Conservation (phyloP, 495 filamentous ascomycete genomes). For the Clavariopsis aquatica region DNA sequence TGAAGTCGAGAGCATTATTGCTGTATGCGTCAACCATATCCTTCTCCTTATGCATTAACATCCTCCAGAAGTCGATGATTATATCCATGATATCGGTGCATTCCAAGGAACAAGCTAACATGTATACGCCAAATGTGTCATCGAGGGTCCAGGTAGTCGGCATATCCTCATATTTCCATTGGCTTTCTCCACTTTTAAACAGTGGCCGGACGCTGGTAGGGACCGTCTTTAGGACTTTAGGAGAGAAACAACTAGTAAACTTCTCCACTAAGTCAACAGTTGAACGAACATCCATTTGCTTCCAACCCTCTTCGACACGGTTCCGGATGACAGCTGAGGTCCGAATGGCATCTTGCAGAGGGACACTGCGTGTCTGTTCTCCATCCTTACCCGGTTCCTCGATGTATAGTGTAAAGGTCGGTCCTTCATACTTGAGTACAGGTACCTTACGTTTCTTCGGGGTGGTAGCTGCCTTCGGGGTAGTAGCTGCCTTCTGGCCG, state of each 20-base stretch:
- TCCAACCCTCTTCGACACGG: too few relatives aligned
- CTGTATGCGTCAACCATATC: neutral
- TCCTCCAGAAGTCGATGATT: neutral
- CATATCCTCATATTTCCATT: too few relatives aligned
- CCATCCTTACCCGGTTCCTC: too few relatives aligned
- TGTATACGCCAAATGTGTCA: neutral
- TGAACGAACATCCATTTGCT: too few relatives aligned
- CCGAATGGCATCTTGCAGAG: neutral
- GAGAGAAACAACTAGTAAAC: too few relatives aligned
- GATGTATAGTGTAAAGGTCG: neutral
- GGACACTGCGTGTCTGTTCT: neutral
- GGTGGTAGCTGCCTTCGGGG: neutral
- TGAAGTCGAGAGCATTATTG: neutral
- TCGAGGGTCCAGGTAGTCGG: neutral
- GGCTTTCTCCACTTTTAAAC: too few relatives aligned
- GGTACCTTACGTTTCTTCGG: neutral
- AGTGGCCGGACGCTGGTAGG: too few relatives aligned
- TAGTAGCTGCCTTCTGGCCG: neutral
- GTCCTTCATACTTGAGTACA: neutral
- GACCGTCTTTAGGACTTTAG: too few relatives aligned
- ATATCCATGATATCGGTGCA: neutral
- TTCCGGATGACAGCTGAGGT: too few relatives aligned
- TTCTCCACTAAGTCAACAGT: too few relatives aligned
- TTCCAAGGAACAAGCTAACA: neutral
- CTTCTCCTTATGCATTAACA: neutral